These are phyloP conservation scores for Aspergillus fischeri DNA, from an alignment of 2,329 filamentous ascomycete species.

Conservation along the genomic window DNA sequence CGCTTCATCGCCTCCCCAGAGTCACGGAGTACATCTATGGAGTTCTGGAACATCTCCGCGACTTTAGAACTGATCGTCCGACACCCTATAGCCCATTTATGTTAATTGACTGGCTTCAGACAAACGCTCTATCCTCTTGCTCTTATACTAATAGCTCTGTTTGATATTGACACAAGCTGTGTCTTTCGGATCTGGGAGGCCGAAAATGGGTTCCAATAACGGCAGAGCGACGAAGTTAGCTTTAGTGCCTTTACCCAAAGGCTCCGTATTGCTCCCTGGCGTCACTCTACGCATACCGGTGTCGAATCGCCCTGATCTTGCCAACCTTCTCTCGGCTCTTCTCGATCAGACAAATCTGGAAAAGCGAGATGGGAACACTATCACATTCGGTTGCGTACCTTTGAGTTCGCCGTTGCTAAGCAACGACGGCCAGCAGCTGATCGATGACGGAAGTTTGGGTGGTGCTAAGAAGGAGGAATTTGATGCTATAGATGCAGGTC, in stretches of 20 bases:
- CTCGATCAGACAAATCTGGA: slow-evolving; percentile 69
- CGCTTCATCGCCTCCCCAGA: slow-evolving; percentile 29
- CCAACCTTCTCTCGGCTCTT: slow-evolving; percentile 78
- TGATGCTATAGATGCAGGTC: slow-evolving; percentile 54
- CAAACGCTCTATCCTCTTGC: neutral
- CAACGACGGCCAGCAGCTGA: slow-evolving; percentile 69
- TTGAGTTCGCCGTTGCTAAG: slow-evolving; percentile 71
- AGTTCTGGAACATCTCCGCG: slow-evolving; percentile 29
- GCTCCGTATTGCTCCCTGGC: slow-evolving; percentile 78
- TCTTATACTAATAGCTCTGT: neutral
- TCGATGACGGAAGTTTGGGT: slow-evolving; percentile 59
- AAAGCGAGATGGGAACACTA: slow-evolving; percentile 60
- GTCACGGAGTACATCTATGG: slow-evolving; percentile 21
- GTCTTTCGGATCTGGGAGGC: slow-evolving; percentile 6
- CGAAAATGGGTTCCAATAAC: slow-evolving; percentile 35
- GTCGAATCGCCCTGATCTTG: slow-evolving; percentile 78
- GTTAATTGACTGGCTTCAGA: neutral
- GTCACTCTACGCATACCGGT: slow-evolving; percentile 81
- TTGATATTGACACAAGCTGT: neutral
- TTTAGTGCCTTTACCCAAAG: slow-evolving; percentile 76
- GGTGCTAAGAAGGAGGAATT: slow-evolving; percentile 41
- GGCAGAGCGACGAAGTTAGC: slow-evolving; percentile 54
- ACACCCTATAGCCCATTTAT: neutral
- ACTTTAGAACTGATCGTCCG: slow-evolving; percentile 11
- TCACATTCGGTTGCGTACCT: slow-evolving; percentile 84